Percentiles rank a stretch among this genome's conserved stretches.
Evolutionary conservation across 1,284 basidiomycete genomes (phyloP).

Genomic region (Clitocybe nebularis): DNA sequence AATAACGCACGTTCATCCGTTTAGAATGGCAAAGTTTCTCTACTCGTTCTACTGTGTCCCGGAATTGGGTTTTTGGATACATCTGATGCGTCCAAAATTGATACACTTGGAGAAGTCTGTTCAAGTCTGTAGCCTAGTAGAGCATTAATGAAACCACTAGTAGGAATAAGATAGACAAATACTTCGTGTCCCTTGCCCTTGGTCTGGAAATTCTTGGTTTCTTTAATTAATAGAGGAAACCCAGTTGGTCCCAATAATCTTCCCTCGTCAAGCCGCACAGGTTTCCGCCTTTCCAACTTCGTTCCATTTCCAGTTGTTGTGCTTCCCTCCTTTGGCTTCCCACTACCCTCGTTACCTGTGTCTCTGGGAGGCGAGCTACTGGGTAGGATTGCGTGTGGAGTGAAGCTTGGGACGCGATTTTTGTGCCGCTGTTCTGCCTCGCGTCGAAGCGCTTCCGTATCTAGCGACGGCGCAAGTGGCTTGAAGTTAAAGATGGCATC

Average conservation of each 20-base stretch:
- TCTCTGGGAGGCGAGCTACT: conserved; percentile 46
- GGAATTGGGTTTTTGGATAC: conserved; percentile 84
- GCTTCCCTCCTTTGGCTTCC: conserved; percentile 13
- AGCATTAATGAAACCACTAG: neutral
- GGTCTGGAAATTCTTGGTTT: conserved; percentile 70
- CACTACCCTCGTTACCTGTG: conserved; percentile 19
- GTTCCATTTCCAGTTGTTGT: conserved; percentile 25
- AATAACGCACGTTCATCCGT: conserved; percentile 67
- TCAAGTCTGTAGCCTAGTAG: conserved; percentile 69
- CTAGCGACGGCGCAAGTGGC: conserved; percentile 43
- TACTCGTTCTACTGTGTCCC: conserved; percentile 75
- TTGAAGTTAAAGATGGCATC: conserved; percentile 31
- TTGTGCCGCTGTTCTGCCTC: conserved; percentile 46
- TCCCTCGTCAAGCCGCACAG: conserved; percentile 68
- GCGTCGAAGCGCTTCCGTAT: conserved; percentile 44
- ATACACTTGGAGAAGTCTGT: conserved; percentile 75
- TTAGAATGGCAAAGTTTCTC: conserved; percentile 84
- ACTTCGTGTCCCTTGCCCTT: conserved; percentile 92
- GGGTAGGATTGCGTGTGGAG: conserved; percentile 40
- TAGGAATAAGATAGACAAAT: neutral
- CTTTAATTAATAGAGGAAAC: conserved; percentile 72
- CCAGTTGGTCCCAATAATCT: conserved; percentile 69
- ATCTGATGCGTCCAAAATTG: conserved; percentile 91
- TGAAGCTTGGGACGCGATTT: conserved; percentile 28
- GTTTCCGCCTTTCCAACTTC: conserved; percentile 42